These are phyloP conservation scores for Megacollybia platyphylla DNA, from an alignment of 1,284 basidiomycete genomes.

Conservation along the genomic window DNA sequence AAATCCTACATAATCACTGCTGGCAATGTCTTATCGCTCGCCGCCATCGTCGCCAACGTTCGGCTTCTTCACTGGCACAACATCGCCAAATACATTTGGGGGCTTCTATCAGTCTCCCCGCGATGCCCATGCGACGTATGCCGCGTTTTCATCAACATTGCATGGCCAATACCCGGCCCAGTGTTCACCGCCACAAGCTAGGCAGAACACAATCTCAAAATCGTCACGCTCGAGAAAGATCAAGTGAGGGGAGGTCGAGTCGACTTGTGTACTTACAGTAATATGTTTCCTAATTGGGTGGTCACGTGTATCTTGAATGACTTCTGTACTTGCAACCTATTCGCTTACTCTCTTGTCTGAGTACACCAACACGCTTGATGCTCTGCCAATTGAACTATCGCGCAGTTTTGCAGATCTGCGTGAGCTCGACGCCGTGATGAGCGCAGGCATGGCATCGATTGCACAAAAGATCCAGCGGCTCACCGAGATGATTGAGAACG, in stretches of 20 bases:
- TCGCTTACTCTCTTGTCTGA: slow-evolving; percentile 62
- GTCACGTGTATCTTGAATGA: neutral
- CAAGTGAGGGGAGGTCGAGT: neutral
- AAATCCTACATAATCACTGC: neutral
- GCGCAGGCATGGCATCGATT: slow-evolving; percentile 71
- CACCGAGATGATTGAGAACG: slow-evolving; percentile 66
- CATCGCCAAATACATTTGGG: slow-evolving; percentile 50
- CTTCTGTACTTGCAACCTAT: slow-evolving; percentile 28
- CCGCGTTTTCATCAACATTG: slow-evolving; percentile 11
- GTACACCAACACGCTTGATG: slow-evolving; percentile 87
- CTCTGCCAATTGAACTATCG: slow-evolving; percentile 89
- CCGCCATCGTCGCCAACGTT: slow-evolving; percentile 38
- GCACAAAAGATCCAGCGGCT: slow-evolving; percentile 68
- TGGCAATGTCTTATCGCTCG: slow-evolving; percentile 13
- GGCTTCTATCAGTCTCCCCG: slow-evolving; percentile 55
- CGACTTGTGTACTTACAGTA: neutral
- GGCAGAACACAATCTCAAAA: neutral
- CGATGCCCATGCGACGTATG: slow-evolving; percentile 52
- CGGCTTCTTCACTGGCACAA: slow-evolving; percentile 44
- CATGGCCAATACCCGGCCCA: neutral
- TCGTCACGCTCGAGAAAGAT: neutral
- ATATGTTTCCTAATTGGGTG: neutral
- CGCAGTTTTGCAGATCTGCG: slow-evolving; percentile 91
- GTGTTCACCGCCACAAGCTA: neutral
- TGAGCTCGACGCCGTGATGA: slow-evolving; percentile 95